Conservation (phyloP, 2,329 filamentous ascomycete species). For the Trichoderma endophyticum region DNA sequence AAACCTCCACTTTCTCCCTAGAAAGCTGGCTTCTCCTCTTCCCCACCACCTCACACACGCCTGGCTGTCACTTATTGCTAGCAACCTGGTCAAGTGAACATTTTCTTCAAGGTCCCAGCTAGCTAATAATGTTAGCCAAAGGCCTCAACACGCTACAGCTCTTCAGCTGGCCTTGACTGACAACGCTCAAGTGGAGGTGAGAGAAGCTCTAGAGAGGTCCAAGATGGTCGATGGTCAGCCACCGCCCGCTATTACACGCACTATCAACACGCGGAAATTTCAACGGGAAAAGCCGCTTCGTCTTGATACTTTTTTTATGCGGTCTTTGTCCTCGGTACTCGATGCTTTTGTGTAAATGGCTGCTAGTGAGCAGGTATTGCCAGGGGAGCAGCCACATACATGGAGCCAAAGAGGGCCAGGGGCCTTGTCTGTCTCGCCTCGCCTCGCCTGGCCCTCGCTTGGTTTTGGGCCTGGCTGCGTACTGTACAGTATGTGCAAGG, state of each 20-base stretch:
- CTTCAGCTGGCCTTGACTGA: background rate
- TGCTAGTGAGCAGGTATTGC: background rate
- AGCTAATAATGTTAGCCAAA: background rate
- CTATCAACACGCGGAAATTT: background rate
- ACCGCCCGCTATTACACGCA: constrained; percentile 10
- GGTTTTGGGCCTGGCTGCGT: background rate
- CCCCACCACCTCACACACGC: background rate
- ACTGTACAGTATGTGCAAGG: background rate
- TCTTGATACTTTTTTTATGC: background rate
- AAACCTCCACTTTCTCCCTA: background rate
- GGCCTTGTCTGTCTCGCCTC: constrained; percentile 4
- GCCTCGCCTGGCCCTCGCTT: background rate
- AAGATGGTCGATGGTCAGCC: background rate
- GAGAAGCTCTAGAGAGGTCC: background rate
- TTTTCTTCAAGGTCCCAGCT: background rate
- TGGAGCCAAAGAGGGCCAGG: constrained; percentile 1
- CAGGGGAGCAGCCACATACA: background rate
- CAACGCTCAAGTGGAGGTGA: background rate
- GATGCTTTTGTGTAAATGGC: background rate
- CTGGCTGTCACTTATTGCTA: background rate
- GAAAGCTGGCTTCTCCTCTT: background rate
- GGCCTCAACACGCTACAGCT: background rate
- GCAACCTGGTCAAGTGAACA: background rate
- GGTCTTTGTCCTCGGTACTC: background rate
- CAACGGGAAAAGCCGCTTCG: constrained; percentile 10